Evolutionary conservation across 345 rosid species (phyloP).

Genomic region (Combretum micranthum): DNA sequence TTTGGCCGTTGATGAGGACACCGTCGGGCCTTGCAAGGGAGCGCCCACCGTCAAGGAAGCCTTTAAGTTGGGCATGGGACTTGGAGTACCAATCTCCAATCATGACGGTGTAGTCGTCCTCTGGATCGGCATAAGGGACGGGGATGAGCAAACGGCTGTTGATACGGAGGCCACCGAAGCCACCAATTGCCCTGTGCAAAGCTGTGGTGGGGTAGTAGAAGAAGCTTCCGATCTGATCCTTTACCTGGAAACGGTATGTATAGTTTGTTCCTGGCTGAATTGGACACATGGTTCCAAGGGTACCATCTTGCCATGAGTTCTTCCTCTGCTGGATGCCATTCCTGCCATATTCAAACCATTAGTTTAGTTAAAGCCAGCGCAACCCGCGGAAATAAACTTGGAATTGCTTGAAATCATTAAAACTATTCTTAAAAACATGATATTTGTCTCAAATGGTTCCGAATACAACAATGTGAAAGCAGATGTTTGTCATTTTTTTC

Average conservation of each 20-base stretch:
- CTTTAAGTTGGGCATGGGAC: not conserved
- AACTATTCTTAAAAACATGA: too few relatives aligned
- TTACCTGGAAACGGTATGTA: not conserved
- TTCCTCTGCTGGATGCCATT: conserved; percentile 4
- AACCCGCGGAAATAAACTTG: too few relatives aligned
- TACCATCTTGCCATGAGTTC: conserved; percentile 1
- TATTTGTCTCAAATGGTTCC: too few relatives aligned
- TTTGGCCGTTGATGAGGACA: not conserved
- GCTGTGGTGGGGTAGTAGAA: conserved; percentile 2
- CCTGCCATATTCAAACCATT: conserved; percentile 15
- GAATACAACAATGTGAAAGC: too few relatives aligned
- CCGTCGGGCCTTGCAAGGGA: conserved; percentile 5
- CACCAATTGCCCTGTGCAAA: not conserved
- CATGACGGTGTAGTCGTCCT: conserved; percentile 4
- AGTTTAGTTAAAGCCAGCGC: too few relatives aligned
- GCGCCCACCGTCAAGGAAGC: not conserved
- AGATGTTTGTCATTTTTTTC: too few relatives aligned
- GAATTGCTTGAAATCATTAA: too few relatives aligned
- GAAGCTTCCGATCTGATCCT: conserved; percentile 3
- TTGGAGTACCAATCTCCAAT: not conserved
- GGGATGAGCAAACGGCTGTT: conserved; percentile 3
- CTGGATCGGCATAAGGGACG: not conserved
- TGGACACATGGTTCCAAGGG: not conserved
- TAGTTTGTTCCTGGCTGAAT: not conserved
- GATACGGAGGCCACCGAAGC: not conserved